Base-by-base conservation (phyloP, 148 eudicot genomes). In the Heliamphora exappendiculata region DNA sequence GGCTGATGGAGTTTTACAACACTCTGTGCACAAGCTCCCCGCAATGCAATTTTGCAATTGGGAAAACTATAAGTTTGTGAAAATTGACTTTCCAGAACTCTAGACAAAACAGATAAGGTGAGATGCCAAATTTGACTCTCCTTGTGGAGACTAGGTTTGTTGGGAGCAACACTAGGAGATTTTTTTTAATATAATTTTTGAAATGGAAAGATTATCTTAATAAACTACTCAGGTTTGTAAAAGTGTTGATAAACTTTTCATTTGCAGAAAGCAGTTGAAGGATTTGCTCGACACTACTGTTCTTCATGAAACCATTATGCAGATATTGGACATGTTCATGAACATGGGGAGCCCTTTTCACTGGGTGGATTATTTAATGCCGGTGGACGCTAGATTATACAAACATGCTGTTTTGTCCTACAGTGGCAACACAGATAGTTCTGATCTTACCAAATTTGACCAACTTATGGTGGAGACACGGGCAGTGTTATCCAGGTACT, bases 281-380 rank as follows among this genome's bases (percentile, higher is more conserved):
- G 99, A 95, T 74, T 44, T 83, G 70, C 88, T 95, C 78, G 71
- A 83, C 79, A 58, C 82, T 29, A 67, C 83, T 51, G 76, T 80
- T 68, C 92, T 95, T 73, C 88, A 86, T 58, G 96, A 88, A 62
- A 91, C 93, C 45, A 82, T 89, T 47, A 78, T 85, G 76, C 89
- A 87, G 79, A 88, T 92, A 78, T 73, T 95, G 82, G 91, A 91
- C 50, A 79, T 83, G 67, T 89, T 95, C 72, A 89, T 88, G 97
- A 88, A 88, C 87, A 89, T 49, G 83, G 90, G 89, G 60, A 88
- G 83, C 77, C 94, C 96, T 79, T 78, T 73, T 87, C 87, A 85
- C 34, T 95, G 99, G 97, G 80, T 88, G 76, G 85, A 88, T 41
- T 95, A 91, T 87, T 67, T 95, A 73, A 91, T 92, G 95, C 96